phyloP scores from a whole-genome alignment of 108 stramenopile genomes.

The Cyclotella atomus region DNA sequence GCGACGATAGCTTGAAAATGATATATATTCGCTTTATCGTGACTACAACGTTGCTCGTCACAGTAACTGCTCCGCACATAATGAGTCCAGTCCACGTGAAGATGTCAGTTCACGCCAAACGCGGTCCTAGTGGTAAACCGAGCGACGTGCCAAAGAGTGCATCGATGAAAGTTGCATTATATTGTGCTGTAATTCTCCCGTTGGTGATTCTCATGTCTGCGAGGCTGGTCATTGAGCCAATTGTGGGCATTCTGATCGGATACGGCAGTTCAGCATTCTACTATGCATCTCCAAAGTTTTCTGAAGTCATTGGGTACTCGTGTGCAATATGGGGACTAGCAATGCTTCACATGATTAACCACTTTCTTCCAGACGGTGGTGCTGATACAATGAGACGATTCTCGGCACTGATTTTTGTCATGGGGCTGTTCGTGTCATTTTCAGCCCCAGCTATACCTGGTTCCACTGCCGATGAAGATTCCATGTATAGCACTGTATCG shows the following conservation, averaged over 20 bases:
- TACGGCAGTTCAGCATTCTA: conserved; percentile 59
- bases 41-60: conserved; percentile 51
- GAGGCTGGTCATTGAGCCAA: conserved; percentile 63
- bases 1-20: conserved; percentile 27
- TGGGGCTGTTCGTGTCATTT: conserved; percentile 68
- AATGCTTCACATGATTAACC: conserved; percentile 70
- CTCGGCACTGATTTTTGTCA: conserved; percentile 62
- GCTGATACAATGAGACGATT: conserved; percentile 72
- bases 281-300: conserved; percentile 55
- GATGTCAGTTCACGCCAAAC: conserved; percentile 18
- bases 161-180: conserved; percentile 40
- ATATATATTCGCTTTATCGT: conserved; percentile 52
- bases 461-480: conserved; percentile 15
- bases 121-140: conserved; percentile 49
- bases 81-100: conserved; percentile 67
- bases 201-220: conserved; percentile 52
- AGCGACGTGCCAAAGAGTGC: conserved; percentile 44
- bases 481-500: conserved; percentile 49
- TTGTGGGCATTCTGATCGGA: conserved; percentile 56
- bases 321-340: conserved; percentile 73
- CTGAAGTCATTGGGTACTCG: conserved; percentile 71
- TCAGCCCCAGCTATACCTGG: conserved; percentile 70
- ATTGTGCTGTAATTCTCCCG: conserved; percentile 63
- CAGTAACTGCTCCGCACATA: conserved; percentile 58
- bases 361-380: conserved; percentile 80